These are phyloP conservation scores for Thymus mandschuricus DNA, from an alignment of 257 asterid species.

Conservation along the genomic window DNA sequence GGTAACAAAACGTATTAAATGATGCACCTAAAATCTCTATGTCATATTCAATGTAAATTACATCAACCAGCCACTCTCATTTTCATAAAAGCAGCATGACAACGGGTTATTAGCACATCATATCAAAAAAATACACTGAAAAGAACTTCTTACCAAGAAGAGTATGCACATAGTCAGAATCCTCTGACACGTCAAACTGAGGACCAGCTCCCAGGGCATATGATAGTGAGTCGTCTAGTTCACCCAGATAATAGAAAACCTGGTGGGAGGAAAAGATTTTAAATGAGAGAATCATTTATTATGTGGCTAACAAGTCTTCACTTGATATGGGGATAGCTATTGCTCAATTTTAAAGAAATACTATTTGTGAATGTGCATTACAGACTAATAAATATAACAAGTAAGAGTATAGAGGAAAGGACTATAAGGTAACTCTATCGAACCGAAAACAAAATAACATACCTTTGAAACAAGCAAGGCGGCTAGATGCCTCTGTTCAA, in stretches of 20 bases:
- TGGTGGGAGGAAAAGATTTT: constrained; percentile 34
- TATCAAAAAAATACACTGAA: constrained; percentile 3
- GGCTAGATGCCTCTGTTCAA: constrained; percentile 78
- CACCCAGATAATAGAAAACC: constrained; percentile 93
- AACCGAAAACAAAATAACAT: not conserved
- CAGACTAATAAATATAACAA: constrained; percentile 17
- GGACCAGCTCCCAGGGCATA: constrained; percentile 97
- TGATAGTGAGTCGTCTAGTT: constrained; percentile 75
- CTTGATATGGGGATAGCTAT: not conserved
- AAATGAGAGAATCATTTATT: not conserved
- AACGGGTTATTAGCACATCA: constrained; percentile 1
- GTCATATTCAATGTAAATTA: not conserved
- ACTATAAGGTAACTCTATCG: not conserved
- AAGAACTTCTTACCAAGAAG: constrained; percentile 63
- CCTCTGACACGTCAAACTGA: constrained; percentile 82
- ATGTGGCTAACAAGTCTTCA: constrained; percentile 7
- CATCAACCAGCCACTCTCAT: not conserved
- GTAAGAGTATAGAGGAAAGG: not conserved
- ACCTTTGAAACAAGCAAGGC: constrained; percentile 96
- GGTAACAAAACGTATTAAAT: constrained; percentile 27
- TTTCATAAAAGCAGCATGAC: not conserved
- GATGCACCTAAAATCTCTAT: constrained; percentile 18
- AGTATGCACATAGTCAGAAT: constrained; percentile 85
- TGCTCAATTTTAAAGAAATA: not conserved
- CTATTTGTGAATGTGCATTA: not conserved